Base-by-base conservation (phyloP, 2,329 filamentous ascomycete genomes). In the Fusarium succisae region DNA sequence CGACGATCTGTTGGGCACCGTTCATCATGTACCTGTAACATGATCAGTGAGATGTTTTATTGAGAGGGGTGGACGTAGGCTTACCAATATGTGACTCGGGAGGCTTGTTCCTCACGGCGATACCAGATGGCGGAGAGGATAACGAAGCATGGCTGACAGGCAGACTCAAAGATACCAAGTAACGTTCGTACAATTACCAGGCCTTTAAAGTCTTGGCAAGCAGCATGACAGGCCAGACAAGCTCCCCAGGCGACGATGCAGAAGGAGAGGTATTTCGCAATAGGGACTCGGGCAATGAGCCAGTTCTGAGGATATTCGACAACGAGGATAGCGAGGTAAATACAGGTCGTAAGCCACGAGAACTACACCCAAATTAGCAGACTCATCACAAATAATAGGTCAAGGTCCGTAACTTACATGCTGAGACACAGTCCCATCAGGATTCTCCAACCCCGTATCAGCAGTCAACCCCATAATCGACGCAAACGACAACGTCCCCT, bases 231-330 rank as follows among this genome's bases (percentile, higher is more conserved):
- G 2, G 89, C 89, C 7, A 94, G 84, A 5, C 1, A 83, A 77
- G 17, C 91, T 37, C 68, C 91, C 92, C 92, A 94, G 20, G 88
- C 83, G 15, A 91, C 83, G 74, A 94, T 91, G 76, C 88, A 91
- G 75, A 89, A 84, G 45, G 87, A 86, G 10, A 93, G 86, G 67
- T 91, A 92, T 78, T 93, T 93, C 61, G 89, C 91, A 51, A 93
- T 88, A 11, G 91, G 91, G 2, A 92, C 88, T 35, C 90, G 87
- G 53, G 90, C 86, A 63, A 92, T 82, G 74, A 85, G 79, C 75
- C 77, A 83, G 81, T 91, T 93, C 80, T 91, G 92, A 0, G 92
- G 92, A 77, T 93, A 94, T 80, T 94, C 92, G 73, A 93, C 91
- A 53, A 91, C 81, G 15, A 94, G 84, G 26, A 93, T 90, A 58